Evolutionary conservation across 306 rosid species (phyloP), one percentile per base, ranked within the genome.

Genomic region (Mucuna pruriens): DNA sequence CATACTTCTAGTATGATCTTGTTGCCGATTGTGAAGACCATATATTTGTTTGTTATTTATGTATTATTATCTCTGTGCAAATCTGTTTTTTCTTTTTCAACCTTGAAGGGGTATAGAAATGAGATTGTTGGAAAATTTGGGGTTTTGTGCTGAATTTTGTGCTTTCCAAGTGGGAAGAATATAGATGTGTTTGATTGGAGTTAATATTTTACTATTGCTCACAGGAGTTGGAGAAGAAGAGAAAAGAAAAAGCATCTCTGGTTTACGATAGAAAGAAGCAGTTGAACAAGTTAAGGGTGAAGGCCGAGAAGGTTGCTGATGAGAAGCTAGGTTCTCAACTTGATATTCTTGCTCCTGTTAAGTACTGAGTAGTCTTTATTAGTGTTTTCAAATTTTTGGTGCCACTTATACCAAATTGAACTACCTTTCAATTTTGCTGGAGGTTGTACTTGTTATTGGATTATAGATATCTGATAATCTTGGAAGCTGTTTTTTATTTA

Each of bases 191-290:
- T 61, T 29, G 10, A 31, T 2, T 0, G 15, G 40, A 15, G 12
- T 61, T 2, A 13, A 13, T 61, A 9, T 31, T 55, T 54, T 57
- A 9, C 6, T 4, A 54, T 61, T 61, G 40, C 11, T 61, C 2
- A 2, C 68, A 61, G 68, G 68, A 61, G 15, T 7, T 63, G 45
- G 70, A 63, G 45, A 16, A 33, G 44, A 63, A 63, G 70, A 33
- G 70, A 8, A 63, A 63, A 45, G 70, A 63, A 1, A 63, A 63
- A 13, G 25, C 70, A 7, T 3, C 2, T 0, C 34, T 63, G 45
- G 70, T 63, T 63, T 63, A 63, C 5, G 70, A 34, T 45, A 63
- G 70, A 63, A 63, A 63, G 70, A 63, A 63, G 25, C 45, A 63
- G 17, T 45, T 63, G 7, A 63, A n/a, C 26, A 63, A 63, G 4